Conservation (phyloP, 352 stramenopile genomes). For the Blastocystis sp. region DNA sequence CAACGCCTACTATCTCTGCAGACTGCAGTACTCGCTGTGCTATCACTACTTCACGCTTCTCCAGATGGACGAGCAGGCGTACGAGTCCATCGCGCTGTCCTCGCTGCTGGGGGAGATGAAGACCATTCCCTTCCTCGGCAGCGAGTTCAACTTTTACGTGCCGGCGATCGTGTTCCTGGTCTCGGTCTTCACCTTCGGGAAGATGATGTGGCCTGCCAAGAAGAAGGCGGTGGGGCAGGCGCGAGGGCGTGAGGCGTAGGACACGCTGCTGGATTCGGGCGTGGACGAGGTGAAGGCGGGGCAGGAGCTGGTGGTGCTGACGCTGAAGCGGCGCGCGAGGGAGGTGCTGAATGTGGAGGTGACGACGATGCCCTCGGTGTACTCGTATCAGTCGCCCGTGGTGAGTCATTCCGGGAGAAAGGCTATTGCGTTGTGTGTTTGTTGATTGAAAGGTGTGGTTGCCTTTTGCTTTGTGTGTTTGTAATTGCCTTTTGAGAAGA, state of each 20-base stretch:
- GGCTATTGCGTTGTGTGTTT: background rate
- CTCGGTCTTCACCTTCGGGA: slow-evolving; percentile 38
- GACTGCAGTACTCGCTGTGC: slow-evolving; percentile 64
- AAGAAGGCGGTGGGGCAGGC: background rate
- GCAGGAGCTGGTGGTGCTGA: slow-evolving; percentile 4
- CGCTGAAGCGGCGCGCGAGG: slow-evolving; percentile 2
- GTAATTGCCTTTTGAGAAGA: background rate
- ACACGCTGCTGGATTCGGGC: background rate
- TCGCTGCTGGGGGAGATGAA: slow-evolving; percentile 64
- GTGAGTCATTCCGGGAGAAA: background rate
- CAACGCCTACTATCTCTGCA: slow-evolving; percentile 62
- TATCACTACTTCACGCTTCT: slow-evolving; percentile 63
- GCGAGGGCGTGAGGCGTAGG: background rate
- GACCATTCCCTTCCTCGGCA: slow-evolving; percentile 59
- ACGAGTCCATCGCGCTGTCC: slow-evolving; percentile 54
- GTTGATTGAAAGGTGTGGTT: background rate
- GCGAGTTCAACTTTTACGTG: slow-evolving; percentile 66
- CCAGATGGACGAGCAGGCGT: slow-evolving; percentile 7
- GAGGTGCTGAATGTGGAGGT: background rate
- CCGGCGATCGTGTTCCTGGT: slow-evolving; percentile 44
- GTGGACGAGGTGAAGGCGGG: slow-evolving; percentile 22
- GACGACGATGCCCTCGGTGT: background rate
- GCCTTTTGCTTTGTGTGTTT: background rate
- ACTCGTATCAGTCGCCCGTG: background rate
- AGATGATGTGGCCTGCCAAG: background rate